Evolutionary conservation across 768 basidiomycete species (phyloP), one percentile per base, ranked within the genome.

Genomic region (Kwoniella sp.): DNA sequence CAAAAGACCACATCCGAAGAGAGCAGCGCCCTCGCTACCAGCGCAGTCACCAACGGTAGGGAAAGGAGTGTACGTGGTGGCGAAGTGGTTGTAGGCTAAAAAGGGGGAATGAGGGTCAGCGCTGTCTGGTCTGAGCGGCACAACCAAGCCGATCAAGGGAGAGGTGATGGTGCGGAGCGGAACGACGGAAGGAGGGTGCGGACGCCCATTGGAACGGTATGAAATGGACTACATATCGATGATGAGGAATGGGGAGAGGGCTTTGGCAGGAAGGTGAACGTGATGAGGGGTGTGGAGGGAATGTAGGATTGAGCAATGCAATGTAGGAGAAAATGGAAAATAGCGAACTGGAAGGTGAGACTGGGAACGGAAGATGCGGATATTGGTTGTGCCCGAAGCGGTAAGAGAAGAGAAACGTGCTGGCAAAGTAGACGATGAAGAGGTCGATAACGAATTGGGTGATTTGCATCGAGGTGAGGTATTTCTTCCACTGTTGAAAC

Each of bases 381-480:
- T 68, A 69, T 53, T 65, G 70, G 67, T 67, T 69, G 63, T 70
- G 60, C 60, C 55, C 50, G 55, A 70, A 63, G 61, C 68, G 66
- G 55, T 68, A 62, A 52, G 65, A 65, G 70, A 73, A 67, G 20
- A 74, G 69, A 57, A 61, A 89, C 93, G 73, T 78, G 92, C 94
- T 93, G 77, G 92, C 96, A 72, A 94, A 96, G 85, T 96, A 98
- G 67, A 94, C 91, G 62, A 90, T 83, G 81, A 86, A 86, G 22
- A 99, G 83, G 82, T 99, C 95, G 76, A 98, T 88, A 68, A 98
- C 82, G 80, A 98, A 99, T 82, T 99, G 96, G 25, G 85, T 85
- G 74, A 99, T 99, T 83, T 99, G 96, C 89, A 99, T 90, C 26
- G 86, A 87, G 45, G 96, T 99, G 67, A 98, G 82, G 82, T 99